Conservation (phyloP, 192 early-diverging fungal genomes). For the Mortierella claussenii region DNA sequence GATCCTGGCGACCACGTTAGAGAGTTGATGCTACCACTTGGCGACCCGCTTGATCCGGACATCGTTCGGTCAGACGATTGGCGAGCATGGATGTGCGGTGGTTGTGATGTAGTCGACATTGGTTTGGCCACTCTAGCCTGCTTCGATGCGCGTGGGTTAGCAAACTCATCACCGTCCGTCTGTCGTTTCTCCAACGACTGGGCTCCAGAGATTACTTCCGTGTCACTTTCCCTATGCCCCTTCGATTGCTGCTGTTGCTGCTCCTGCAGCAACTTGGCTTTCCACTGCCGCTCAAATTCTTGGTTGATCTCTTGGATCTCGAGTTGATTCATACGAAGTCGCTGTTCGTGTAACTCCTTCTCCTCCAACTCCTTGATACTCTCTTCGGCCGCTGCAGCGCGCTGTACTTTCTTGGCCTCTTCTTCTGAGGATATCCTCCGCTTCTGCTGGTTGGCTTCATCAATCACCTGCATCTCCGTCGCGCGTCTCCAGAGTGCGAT, state of each 20-base stretch:
- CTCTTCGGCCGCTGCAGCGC: background rate
- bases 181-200: constrained; percentile 22
- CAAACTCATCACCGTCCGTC: constrained; percentile 5
- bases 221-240: no score
- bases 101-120: background rate
- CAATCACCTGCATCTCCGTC: constrained; percentile 52
- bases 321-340: constrained; percentile 25
- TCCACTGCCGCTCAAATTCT: constrained; percentile 49
- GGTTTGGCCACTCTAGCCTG: constrained; percentile 13
- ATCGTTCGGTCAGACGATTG: background rate
- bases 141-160: constrained; percentile 17
- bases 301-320: constrained; percentile 47
- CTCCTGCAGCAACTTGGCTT: constrained; percentile 16
- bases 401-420: background rate
- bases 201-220: background rate
- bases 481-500: constrained; percentile 50
- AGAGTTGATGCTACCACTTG: background rate
- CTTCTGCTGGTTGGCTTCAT: constrained; percentile 47
- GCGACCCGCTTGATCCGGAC: background rate
- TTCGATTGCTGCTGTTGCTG: constrained; percentile 3
- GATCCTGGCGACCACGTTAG: background rate
- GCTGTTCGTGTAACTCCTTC: constrained; percentile 24
- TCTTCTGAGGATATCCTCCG: background rate
- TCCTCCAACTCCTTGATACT: constrained; percentile 6
- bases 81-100: background rate